phyloP scores from a whole-genome alignment of 2,329 filamentous ascomycete genomes.

The Paracorniculantispora psalliotae region DNA sequence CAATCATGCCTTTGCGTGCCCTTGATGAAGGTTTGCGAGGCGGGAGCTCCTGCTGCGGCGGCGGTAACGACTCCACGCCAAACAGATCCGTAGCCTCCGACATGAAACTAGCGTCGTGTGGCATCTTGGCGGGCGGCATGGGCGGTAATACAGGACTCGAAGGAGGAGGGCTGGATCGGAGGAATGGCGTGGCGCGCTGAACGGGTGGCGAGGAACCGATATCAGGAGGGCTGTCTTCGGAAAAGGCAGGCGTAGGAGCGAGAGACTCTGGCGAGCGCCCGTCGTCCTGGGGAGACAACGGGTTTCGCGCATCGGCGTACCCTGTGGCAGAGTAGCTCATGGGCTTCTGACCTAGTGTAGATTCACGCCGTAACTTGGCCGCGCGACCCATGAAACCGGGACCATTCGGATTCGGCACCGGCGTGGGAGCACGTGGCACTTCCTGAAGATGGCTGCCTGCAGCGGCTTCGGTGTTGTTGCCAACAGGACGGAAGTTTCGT shows the following conservation, averaged over 20 bases:
- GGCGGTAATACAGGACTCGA: slow-evolving; percentile 75
- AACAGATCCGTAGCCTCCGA: slow-evolving; percentile 65
- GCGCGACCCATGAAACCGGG: slow-evolving; percentile 29
- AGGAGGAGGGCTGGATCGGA: slow-evolving; percentile 57
- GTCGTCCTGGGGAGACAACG: slow-evolving; percentile 44
- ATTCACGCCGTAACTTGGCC: slow-evolving; percentile 54
- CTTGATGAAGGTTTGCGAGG: not conserved
- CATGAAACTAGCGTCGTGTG: slow-evolving; percentile 78
- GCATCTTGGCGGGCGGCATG: slow-evolving; percentile 55
- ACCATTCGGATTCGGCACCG: slow-evolving; percentile 60
- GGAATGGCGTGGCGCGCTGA: slow-evolving; percentile 54
- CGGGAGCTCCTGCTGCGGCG: slow-evolving; percentile 27
- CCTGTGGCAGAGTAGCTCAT: slow-evolving; percentile 42
- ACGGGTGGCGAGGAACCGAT: slow-evolving; percentile 90
- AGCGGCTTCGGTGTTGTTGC: slow-evolving; percentile 41
- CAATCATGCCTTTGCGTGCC: slow-evolving; percentile 4
- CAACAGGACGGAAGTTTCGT: slow-evolving; percentile 73
- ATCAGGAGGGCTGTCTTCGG: slow-evolving; percentile 67
- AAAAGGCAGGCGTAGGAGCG: slow-evolving; percentile 47
- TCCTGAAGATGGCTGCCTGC: slow-evolving; percentile 58
- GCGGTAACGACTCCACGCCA: slow-evolving; percentile 52
- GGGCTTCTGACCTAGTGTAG: slow-evolving; percentile 50
- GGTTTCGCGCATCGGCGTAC: slow-evolving; percentile 30
- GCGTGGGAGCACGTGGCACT: slow-evolving; percentile 71
- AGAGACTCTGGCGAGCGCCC: slow-evolving; percentile 51